Evolutionary conservation across 2,329 filamentous ascomycete species (phyloP), one percentile per base, ranked within the genome.

Genomic region (Stagonosporopsis vannaccii): DNA sequence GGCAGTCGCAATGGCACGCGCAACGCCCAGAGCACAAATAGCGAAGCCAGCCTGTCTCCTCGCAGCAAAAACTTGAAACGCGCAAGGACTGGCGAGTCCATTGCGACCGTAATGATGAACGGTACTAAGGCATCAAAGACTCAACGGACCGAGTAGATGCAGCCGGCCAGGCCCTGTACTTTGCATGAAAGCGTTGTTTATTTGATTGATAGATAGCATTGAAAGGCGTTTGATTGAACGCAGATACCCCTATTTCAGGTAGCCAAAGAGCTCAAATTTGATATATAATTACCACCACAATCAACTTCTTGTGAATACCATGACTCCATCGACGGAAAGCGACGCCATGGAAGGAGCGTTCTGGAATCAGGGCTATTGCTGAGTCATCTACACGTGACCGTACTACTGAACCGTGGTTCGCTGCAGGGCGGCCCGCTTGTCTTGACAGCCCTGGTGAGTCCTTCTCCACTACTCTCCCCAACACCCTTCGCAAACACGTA

Each of bases 61-160:
- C 51, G 20, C 11, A 50, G 56, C 11, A 44, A 57, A 30, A 54
- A 56, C 11, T 22, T 63, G 28, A 68, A 66, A 50, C 51, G 62
- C 22, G 41, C 51, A 2, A 56, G 61, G 33, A 59, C 61, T 0
- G 52, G 57, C 30, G 59, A 66, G 17, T 45, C 52, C 2, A 20
- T 41, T 28, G 44, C 49, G 1, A 30, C 37, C 15, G 28, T 40
- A 7, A n/a, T 50, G 42, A 57, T 22, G 35, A 48, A 42, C 19
- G 43, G 39, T 17, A 32, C 25, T 19, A 51, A 45, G 45, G 51
- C 23, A 28, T 23, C 33, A 39, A 48, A 44, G 44, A 58, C n/a
- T n/a, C 53, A 52, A 26, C 43, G 39, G 30, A 51, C 32, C 12
- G 48, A 45, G 44, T 51, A 55, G 17, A 37, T 30, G 13, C 4